Evolutionary conservation across 2,329 filamentous ascomycete species (phyloP).

Genomic region (Neopestalotiopsis rosae): DNA sequence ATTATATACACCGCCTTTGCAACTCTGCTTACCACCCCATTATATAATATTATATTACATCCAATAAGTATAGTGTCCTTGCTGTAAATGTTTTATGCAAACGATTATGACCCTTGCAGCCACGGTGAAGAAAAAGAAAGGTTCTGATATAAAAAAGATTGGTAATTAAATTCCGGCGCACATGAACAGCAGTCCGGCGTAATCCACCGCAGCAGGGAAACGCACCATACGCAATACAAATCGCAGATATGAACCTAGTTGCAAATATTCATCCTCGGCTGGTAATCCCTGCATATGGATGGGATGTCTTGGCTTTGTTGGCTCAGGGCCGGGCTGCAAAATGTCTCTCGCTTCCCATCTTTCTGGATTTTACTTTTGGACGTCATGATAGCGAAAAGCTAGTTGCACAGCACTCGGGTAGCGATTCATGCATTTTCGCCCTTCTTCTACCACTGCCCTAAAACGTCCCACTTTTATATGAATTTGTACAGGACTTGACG

Average conservation of each 20-base stretch:
- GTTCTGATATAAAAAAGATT: neutral
- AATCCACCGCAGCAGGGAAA: neutral
- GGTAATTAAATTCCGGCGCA: neutral
- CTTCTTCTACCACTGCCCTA: neutral
- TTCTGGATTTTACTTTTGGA: neutral
- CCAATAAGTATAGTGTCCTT: neutral
- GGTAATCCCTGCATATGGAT: neutral
- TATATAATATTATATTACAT: neutral
- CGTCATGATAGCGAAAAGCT: neutral
- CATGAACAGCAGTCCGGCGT: neutral
- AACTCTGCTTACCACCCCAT: neutral
- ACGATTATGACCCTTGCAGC: neutral
- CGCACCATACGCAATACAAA: neutral
- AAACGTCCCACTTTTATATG: neutral
- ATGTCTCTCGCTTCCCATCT: neutral
- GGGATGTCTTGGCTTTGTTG: neutral
- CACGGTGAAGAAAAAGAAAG: neutral
- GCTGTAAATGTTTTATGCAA: neutral
- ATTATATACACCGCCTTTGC: neutral
- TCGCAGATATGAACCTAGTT: neutral
- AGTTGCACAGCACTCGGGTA: neutral
- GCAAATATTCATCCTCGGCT: neutral
- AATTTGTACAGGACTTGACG: neutral
- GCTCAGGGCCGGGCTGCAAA: neutral
- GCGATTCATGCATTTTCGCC: neutral